phyloP scores from a whole-genome alignment of 116 monocot genomes.

The Trichopus zeylanicus region DNA sequence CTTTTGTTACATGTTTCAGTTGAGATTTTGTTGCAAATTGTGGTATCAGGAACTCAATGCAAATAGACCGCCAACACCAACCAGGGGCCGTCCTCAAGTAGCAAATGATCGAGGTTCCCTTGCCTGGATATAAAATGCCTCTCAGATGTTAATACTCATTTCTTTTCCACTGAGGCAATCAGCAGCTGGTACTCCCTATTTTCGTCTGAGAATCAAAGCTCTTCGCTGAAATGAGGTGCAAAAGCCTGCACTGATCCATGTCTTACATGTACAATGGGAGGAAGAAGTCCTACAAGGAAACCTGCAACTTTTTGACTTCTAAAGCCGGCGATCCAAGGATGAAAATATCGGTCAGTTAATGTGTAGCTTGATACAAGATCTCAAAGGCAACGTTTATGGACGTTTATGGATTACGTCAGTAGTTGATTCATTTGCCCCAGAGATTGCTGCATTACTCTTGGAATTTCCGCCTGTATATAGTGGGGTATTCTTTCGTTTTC shows the following conservation, averaged over 20 bases:
- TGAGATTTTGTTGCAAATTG: not conserved
- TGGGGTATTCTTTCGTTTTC: no score
- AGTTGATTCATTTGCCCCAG: no score
- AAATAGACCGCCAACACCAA: slow-evolving; percentile 92
- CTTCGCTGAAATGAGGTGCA: not conserved
- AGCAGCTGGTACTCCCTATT: not conserved
- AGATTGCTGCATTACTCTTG: no score
- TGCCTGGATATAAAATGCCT: slow-evolving; percentile 68
- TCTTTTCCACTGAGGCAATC: not conserved
- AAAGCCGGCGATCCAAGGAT: no score
- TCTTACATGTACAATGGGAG: no score
- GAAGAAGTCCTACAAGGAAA: not conserved
- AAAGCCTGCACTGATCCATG: not conserved
- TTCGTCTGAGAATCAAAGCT: not conserved
- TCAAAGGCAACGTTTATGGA: no score
- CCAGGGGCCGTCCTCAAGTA: slow-evolving; percentile 92
- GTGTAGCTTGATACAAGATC: no score
- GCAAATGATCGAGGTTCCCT: slow-evolving; percentile 77
- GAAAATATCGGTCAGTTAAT: no score
- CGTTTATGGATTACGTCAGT: no score
- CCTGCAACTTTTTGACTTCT: no score
- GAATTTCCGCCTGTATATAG: no score
- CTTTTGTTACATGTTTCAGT: not conserved
- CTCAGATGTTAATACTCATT: not conserved
- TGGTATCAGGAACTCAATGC: slow-evolving; percentile 93